Conservation (phyloP, 225 moss, liverwort and hornwort species). For the Lunularia cruciata region DNA sequence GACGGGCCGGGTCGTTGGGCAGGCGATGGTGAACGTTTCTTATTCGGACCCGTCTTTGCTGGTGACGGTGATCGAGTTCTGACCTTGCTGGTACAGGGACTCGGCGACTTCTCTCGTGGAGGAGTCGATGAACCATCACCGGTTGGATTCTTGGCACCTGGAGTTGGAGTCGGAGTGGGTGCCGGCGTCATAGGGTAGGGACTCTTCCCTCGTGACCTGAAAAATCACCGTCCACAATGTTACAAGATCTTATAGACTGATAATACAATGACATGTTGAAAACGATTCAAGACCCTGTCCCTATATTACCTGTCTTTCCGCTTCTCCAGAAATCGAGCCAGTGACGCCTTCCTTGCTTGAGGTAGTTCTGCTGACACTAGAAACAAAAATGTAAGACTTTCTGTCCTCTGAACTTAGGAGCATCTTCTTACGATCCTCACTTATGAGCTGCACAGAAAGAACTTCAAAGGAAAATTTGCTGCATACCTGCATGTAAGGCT, state of each 20-base stretch:
- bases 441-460: background rate
- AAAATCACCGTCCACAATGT: background rate
- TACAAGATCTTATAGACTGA: too few species aligned
- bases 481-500: conserved; percentile 31
- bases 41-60: conserved; percentile 16
- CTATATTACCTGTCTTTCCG: conserved; percentile 71
- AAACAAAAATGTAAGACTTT: conserved; percentile 2
- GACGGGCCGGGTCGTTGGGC: conserved; percentile 30
- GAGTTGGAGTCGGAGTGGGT: background rate
- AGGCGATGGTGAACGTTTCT: conserved; percentile 36
- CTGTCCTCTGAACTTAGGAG: too few species aligned
- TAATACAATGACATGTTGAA: too few species aligned
- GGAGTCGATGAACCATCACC: conserved; percentile 35
- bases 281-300: too few species aligned
- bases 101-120: conserved; percentile 41
- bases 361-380: conserved; percentile 51
- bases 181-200: conserved; percentile 13
- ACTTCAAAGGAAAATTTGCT: background rate
- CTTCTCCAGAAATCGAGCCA: conserved; percentile 89
- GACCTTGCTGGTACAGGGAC: conserved; percentile 30
- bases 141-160: conserved; percentile 2
- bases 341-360: conserved; percentile 83
- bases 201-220: conserved; percentile 35
- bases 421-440: too few species aligned
- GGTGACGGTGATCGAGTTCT: conserved; percentile 41